phyloP scores from a whole-genome alignment of 2,329 filamentous ascomycete species.

The Herpomyces periplanetae region DNA sequence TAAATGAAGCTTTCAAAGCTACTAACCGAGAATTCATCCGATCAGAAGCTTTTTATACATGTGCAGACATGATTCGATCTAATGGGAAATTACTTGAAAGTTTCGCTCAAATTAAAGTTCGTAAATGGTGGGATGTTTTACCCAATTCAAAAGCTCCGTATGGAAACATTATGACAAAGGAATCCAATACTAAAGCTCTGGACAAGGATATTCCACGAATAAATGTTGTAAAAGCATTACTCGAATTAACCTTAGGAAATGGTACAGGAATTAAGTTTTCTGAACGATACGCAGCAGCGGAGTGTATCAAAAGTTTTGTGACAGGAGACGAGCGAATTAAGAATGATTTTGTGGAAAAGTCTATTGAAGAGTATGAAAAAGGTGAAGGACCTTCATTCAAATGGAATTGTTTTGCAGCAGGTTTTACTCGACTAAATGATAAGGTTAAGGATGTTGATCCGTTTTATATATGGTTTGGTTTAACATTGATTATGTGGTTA shows the following conservation, averaged over 20 bases:
- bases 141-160: no score
- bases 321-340: conserved; percentile 39
- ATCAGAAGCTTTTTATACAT: conserved; percentile 47
- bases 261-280: conserved; percentile 28
- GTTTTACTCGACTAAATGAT: conserved; percentile 39
- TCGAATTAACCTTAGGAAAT: conserved; percentile 37
- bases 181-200: conserved; percentile 8
- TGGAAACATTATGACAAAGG: conserved; percentile 3
- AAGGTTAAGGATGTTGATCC: conserved; percentile 27
- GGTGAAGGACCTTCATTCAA: conserved; percentile 38
- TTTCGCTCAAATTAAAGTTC: conserved; percentile 55
- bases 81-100: conserved; percentile 45
- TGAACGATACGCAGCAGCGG: conserved; percentile 42
- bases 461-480: conserved; percentile 61
- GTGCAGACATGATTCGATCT: conserved; percentile 50
- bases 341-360: conserved; percentile 45
- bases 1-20: conserved; percentile 43
- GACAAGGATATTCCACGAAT: conserved; percentile 18
- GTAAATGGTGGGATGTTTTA: conserved; percentile 13
- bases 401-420: no score
- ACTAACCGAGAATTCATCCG: conserved; percentile 34
- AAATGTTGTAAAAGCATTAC: conserved; percentile 69
- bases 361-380: conserved; percentile 47
- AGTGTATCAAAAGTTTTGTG: conserved; percentile 77
- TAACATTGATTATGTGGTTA: conserved; percentile 49